phyloP scores from a whole-genome alignment of 108 stramenopile species.

The Cyclotella distinguenda region DNA sequence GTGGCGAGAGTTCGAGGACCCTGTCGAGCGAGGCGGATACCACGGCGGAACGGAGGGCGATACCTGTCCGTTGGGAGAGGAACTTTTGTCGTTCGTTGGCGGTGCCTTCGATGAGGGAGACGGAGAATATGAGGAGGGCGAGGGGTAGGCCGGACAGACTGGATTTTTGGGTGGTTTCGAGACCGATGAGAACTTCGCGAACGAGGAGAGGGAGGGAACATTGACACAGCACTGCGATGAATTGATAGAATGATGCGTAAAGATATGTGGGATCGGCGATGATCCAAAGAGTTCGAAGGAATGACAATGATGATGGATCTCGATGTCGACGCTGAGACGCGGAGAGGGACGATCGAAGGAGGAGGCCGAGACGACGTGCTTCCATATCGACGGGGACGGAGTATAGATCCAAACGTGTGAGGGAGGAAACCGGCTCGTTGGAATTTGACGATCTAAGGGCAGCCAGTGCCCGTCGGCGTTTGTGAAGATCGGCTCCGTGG shows the following conservation, averaged over 20 bases:
- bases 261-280: slow-evolving; percentile 42
- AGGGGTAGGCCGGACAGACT: slow-evolving; percentile 34
- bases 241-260: slow-evolving; percentile 25
- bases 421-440: too few relatives aligned
- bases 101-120: slow-evolving; percentile 55
- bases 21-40: slow-evolving; percentile 60
- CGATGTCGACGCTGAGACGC: not conserved
- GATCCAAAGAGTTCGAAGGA: slow-evolving; percentile 50
- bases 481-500: slow-evolving; percentile 33
- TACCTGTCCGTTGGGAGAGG: slow-evolving; percentile 63
- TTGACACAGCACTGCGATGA: slow-evolving; percentile 31
- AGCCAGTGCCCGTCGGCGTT: not conserved
- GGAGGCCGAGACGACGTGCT: slow-evolving; percentile 12
- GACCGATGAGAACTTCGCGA: slow-evolving; percentile 15
- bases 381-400: slow-evolving; percentile 54
- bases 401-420: slow-evolving; percentile 56
- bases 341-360: slow-evolving; percentile 21
- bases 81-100: slow-evolving; percentile 71
- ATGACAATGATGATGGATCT: slow-evolving; percentile 11
- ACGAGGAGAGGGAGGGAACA: slow-evolving; percentile 33
- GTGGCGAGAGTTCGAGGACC: slow-evolving; percentile 54
- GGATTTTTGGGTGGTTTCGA: slow-evolving; percentile 20
- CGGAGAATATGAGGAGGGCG: slow-evolving; percentile 50
- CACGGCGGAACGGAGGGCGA: slow-evolving; percentile 54
- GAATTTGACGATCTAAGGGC: too few relatives aligned